A percentile compares a stretch with the other conserved stretches of the same genome.
These are phyloP conservation scores for Elsinoe perseae DNA, from an alignment of 2,329 filamentous ascomycete species.

Conservation along the genomic window DNA sequence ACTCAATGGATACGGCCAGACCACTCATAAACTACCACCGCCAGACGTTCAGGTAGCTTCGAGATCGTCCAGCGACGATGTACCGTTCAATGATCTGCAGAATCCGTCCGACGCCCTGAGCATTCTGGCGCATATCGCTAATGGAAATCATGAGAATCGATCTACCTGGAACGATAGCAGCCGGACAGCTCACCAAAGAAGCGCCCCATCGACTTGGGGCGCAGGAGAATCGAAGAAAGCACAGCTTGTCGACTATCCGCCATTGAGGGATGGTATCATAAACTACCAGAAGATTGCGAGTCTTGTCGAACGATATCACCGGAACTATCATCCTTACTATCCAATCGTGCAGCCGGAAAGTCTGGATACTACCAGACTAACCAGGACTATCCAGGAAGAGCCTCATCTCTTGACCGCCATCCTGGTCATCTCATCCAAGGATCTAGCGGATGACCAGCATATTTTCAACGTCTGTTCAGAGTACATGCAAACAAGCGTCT, in stretches of 20 bases:
- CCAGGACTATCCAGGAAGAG: constrained; percentile 52
- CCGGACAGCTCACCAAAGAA: not conserved
- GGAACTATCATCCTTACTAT: constrained; percentile 62
- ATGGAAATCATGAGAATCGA: constrained; percentile 21
- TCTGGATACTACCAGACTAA: constrained; percentile 47
- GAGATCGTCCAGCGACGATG: constrained; percentile 25
- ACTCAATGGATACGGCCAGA: constrained; percentile 18
- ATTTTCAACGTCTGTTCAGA: constrained; percentile 59
- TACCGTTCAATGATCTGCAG: constrained; percentile 38
- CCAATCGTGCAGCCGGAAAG: constrained; percentile 57
- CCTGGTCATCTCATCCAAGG: constrained; percentile 62
- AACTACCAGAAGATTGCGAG: constrained; percentile 43
- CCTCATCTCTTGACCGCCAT: constrained; percentile 62
- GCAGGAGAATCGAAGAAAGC: not conserved
- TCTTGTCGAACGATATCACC: constrained; percentile 52
- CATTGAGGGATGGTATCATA: constrained; percentile 36
- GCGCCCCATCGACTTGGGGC: not conserved
- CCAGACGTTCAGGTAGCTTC: not conserved
- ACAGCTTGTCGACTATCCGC: constrained; percentile 32
- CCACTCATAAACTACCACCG: constrained; percentile 18
- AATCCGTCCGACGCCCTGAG: constrained; percentile 44
- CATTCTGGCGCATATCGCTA: constrained; percentile 41
- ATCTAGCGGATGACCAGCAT: constrained; percentile 55
- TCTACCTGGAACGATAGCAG: not conserved
- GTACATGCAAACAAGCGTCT: constrained; percentile 63